Base-by-base conservation (phyloP, 169 alveolate species). In the Plasmodium falciparum region DNA sequence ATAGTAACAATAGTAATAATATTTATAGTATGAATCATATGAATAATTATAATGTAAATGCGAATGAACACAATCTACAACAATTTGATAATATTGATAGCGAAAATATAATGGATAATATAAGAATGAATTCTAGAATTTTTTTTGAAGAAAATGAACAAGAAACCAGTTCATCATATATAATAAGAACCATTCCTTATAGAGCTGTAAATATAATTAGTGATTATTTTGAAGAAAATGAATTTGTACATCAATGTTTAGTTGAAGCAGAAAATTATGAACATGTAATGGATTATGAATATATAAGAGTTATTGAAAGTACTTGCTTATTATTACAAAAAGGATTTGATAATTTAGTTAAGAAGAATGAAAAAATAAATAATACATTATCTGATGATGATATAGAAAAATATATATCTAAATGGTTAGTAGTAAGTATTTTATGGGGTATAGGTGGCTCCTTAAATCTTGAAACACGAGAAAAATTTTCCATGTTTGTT, bases 391-490 rank as follows among this genome's bases (percentile, higher is more conserved):
- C 88, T 9, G 92, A 86, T 86, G 43, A 52, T 26, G 92, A 86
- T 49, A 71, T 86, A 86, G 92, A 86, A 72, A 92, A 93, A 58
- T 96, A 93, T 75, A 95, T 97, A 95, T 76, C 93, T 58, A 97
- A 97, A 91, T 95, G 96, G 96, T 88, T 97, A 45, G 93, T 96
- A 15, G 67, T 95, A 61, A 91, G 98, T 73, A 73, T 96, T 22
- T 88, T 97, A 72, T 98, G 99, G 99, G 99, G 99, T 52, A 93
- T 97, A 24, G 99, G 99, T 12, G 99, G 99, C 1, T 96, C 98
- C 3, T 85, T 97, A 88, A 96, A 95, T 92, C 93, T 98, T 15
- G 94, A 94, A 12, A 93, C 95, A 73, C 92, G 99, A 93, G 93
- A 94, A n/a, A 89, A 92, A 15, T 98, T 95, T 72, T 93, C 96